phyloP scores from a whole-genome alignment of 805 yeast genomes.

The Metschnikowia arizonensis region DNA sequence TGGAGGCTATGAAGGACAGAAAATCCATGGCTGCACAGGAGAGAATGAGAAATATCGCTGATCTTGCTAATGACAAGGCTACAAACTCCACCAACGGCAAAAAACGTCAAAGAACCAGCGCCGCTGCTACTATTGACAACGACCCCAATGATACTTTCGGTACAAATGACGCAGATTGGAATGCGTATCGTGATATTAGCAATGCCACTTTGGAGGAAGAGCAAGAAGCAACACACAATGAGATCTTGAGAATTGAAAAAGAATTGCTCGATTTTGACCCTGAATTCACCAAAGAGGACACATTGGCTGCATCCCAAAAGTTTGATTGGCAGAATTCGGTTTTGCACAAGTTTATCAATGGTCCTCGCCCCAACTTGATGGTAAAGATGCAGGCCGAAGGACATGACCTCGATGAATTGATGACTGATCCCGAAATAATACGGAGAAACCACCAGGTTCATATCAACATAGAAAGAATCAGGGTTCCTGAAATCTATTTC shows the following conservation, averaged over 20 bases:
- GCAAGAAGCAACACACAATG: constrained; percentile 67
- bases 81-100: constrained; percentile 46
- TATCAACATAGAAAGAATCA: constrained; percentile 82
- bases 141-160: constrained; percentile 95
- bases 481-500: constrained; percentile 88
- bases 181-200: constrained; percentile 78
- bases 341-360: constrained; percentile 81
- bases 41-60: constrained; percentile 87
- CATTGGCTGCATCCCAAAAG: constrained; percentile 61
- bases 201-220: constrained; percentile 73
- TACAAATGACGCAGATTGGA: constrained; percentile 94
- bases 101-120: constrained; percentile 34
- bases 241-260: constrained; percentile 61
- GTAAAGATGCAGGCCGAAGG: constrained; percentile 42
- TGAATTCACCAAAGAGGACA: constrained; percentile 78
- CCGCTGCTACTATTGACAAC: constrained; percentile 69
- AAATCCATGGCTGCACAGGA: constrained; percentile 89
- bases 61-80: constrained; percentile 70
- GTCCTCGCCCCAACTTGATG: constrained; percentile 81
- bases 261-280: constrained; percentile 81
- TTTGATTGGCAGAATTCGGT: constrained; percentile 81
- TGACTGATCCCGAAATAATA: constrained; percentile 56
- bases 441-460: constrained; percentile 89
- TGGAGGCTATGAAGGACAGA: constrained; percentile 78
- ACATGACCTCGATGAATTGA: constrained; percentile 39